A percentile compares a stretch with the other conserved stretches of the same genome.
Conservation (phyloP, 768 basidiomycete genomes). For the Kwoniella shandongensis region DNA sequence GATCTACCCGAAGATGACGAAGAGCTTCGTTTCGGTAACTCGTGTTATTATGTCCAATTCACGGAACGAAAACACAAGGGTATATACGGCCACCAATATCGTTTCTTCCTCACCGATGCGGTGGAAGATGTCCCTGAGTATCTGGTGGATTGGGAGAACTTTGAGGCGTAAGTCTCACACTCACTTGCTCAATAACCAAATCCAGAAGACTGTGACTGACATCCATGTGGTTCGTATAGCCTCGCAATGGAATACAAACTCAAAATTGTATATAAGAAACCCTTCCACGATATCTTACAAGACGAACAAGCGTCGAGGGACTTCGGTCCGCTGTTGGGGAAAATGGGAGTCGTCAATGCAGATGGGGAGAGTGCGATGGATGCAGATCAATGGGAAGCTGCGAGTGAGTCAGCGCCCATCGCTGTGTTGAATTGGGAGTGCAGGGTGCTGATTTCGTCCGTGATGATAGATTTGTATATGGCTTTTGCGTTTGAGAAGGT, state of each 20-base stretch:
- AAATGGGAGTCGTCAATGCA: constrained; percentile 87
- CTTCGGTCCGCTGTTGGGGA: constrained; percentile 75
- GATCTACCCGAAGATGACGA: constrained; percentile 65
- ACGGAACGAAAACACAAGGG: constrained; percentile 63
- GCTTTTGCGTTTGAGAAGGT: constrained; percentile 82
- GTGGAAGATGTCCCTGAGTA: constrained; percentile 98
- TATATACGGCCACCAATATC: constrained; percentile 87
- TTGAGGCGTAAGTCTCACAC: constrained; percentile 64
- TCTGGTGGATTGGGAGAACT: constrained; percentile 92
- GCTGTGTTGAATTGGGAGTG: not conserved
- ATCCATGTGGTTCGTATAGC: constrained; percentile 55
- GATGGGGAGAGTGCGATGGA: constrained; percentile 89
- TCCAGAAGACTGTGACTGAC: no score
- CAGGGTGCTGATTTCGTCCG: constrained; percentile 17
- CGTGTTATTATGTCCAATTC: constrained; percentile 84
- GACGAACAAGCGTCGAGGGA: constrained; percentile 78
- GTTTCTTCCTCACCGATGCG: constrained; percentile 89
- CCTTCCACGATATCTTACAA: constrained; percentile 84
- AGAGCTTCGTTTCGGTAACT: constrained; percentile 83
- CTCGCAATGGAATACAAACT: constrained; percentile 81
- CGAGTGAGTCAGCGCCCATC: constrained; percentile 66
- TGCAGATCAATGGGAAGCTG: constrained; percentile 95
- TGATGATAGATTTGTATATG: constrained; percentile 77
- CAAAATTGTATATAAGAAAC: constrained; percentile 70
- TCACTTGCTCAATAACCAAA: not conserved